Conservation (phyloP, 768 basidiomycete genomes). For the Xerocomellus intermedius region DNA sequence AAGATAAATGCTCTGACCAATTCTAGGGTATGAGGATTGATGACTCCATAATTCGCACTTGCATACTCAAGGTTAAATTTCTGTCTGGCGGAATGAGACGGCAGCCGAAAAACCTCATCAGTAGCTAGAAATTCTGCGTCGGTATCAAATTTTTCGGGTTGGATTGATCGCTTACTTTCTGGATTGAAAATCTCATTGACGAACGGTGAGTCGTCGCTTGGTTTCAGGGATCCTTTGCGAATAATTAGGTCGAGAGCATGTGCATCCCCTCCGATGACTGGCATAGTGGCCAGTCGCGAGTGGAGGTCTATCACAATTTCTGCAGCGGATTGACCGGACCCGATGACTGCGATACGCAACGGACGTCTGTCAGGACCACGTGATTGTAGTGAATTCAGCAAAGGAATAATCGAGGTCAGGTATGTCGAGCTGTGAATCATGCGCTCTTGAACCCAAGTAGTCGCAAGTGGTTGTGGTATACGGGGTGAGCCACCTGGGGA, state of each 20-base stretch:
- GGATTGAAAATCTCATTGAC: constrained; percentile 57
- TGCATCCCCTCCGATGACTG: constrained; percentile 17
- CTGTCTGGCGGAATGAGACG: constrained; percentile 36
- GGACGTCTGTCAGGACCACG: constrained; percentile 20
- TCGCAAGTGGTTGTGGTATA: constrained; percentile 39
- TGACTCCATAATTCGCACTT: constrained; percentile 53
- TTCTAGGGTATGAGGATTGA: constrained; percentile 49
- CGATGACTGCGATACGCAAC: constrained; percentile 44
- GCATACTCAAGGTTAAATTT: constrained; percentile 43
- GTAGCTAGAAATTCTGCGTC: constrained; percentile 33
- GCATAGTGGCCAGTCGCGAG: constrained; percentile 36
- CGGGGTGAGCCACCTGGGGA: constrained; percentile 49
- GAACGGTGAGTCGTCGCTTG: constrained; percentile 53
- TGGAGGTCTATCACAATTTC: constrained; percentile 48
- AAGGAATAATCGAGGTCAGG: constrained; percentile 35
- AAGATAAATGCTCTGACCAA: constrained; percentile 26
- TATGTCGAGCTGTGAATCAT: constrained; percentile 47
- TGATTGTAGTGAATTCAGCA: constrained; percentile 32
- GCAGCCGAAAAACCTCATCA: constrained; percentile 39
- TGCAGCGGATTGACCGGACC: constrained; percentile 48
- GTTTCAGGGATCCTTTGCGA: constrained; percentile 48
- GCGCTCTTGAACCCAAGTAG: constrained; percentile 32
- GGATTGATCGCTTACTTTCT: constrained; percentile 31
- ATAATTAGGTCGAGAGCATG: constrained; percentile 52
- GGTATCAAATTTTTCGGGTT: background rate